Base-by-base conservation (phyloP, 148 eudicot species). In the Silene conica region DNA sequence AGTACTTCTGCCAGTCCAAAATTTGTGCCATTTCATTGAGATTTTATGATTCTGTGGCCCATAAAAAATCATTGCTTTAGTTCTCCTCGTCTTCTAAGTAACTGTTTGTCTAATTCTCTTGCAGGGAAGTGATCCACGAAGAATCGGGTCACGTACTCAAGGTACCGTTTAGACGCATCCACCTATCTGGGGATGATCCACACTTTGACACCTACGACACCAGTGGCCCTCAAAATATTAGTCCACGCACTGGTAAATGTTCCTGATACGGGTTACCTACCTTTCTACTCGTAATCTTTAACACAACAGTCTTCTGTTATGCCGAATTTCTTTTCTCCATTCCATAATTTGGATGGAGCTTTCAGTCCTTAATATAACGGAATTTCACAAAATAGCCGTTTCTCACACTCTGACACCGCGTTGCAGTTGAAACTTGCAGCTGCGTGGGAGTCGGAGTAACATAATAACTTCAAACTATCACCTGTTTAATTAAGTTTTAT, bases 161-260 rank as follows among this genome's bases (percentile, higher is more conserved):
- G 71, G 96, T 92, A 75, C 98, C 98, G 52, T 95, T 92, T 80
- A 82, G 98, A 62, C 86, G 98, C 73, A 85, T 95, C 78, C 98
- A 95, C 77, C 81, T 95, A 3, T 70, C 93, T 63, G 98, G 98
- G 8, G 98, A 90, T 69, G 97, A 90, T 46, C 89, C 94, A 11
- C 89, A 95, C 85, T 95, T 95, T 74, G 98, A 95, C 78, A 85
- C 89, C 69, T 95, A 95, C 70, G 97, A 95, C 80, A 95, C 97
- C 65, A 95, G 98, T 73, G 98, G 98, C 34, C 98, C 98, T 9
- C 98, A 92, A 78, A 78, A 92, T 75, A 89, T 95, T 71, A 90
- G 83, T 79, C 98, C 98, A 18, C 76, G 63, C 11, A 73, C 46
- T 69, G 98, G 98, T 95, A 92, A 60, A 76, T 14, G n/a, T 20